A percentile compares a stretch with the other conserved stretches of the same genome.
phyloP scores from a whole-genome alignment of 2,329 filamentous ascomycete genomes.

The Diaporthe sp. region DNA sequence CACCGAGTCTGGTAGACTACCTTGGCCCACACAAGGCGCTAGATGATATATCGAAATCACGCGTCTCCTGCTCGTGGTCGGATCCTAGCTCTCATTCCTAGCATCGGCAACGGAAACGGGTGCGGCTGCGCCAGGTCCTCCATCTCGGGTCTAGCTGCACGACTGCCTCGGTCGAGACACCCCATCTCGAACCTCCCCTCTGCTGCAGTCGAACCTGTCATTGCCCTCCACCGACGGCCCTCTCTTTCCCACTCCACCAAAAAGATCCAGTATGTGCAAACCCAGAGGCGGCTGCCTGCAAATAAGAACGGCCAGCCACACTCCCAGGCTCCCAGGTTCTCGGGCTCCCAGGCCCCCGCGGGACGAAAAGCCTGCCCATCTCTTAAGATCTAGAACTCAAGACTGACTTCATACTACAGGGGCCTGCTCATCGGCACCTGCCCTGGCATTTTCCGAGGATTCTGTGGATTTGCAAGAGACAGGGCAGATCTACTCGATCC shows the following conservation, averaged over 20 bases:
- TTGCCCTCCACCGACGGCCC: slow-evolving; percentile 13
- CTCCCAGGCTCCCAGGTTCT: neutral
- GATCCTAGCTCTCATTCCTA: slow-evolving; percentile 28
- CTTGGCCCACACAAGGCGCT: slow-evolving; percentile 23
- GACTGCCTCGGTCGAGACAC: slow-evolving; percentile 28
- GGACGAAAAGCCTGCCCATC: slow-evolving; percentile 2
- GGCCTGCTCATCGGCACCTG: slow-evolving; percentile 20
- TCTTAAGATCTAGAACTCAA: neutral
- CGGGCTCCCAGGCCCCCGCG: neutral
- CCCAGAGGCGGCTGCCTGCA: neutral
- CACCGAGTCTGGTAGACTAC: slow-evolving; percentile 6
- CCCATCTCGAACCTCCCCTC: neutral
- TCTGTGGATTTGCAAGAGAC: slow-evolving; percentile 8
- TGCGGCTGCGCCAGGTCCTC: slow-evolving; percentile 27
- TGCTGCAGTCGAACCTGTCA: neutral
- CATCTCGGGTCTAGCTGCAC: slow-evolving; percentile 33
- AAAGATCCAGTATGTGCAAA: slow-evolving; percentile 26
- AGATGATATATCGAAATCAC: slow-evolving; percentile 39
- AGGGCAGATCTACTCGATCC: slow-evolving; percentile 16
- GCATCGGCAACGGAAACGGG: slow-evolving; percentile 35
- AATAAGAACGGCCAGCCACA: neutral
- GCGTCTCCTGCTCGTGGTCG: slow-evolving; percentile 23
- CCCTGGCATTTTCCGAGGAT: slow-evolving; percentile 19
- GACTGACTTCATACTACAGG: slow-evolving; percentile 31
- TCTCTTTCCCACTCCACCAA: slow-evolving; percentile 11